A percentile compares a stretch with the other conserved stretches of the same genome.
Conservation (phyloP, 805 yeast species). For the Brettanomyces sp. region DNA sequence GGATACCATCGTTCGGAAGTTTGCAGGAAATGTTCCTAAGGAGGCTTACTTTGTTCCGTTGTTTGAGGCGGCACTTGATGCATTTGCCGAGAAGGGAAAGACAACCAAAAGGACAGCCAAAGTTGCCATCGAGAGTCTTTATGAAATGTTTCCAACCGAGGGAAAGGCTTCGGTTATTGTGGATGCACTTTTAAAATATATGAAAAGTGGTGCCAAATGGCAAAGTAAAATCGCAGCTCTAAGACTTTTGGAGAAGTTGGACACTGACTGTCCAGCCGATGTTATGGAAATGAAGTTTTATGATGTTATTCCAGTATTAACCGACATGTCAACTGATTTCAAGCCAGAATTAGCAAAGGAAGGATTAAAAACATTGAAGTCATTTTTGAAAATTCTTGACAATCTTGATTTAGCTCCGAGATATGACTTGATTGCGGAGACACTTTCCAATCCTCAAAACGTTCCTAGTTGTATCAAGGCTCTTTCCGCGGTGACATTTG, state of each 20-base stretch:
- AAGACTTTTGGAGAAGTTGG: constrained; percentile 59
- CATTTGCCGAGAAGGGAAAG: constrained; percentile 79
- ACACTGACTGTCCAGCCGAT: constrained; percentile 77
- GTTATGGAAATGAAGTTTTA: constrained; percentile 74
- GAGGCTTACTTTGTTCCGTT: constrained; percentile 67
- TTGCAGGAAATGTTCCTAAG: constrained; percentile 59
- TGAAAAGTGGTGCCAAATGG: constrained; percentile 86
- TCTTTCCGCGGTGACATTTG: constrained; percentile 88
- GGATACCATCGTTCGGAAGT: constrained; percentile 44
- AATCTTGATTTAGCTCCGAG: constrained; percentile 87
- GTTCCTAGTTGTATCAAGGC: constrained; percentile 86
- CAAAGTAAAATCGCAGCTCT: constrained; percentile 79
- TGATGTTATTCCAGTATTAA: constrained; percentile 71
- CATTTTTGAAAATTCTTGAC: constrained; percentile 75
- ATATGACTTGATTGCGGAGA: constrained; percentile 73
- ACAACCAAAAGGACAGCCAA: constrained; percentile 82
- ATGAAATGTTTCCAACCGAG: constrained; percentile 65
- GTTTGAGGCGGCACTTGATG: constrained; percentile 57
- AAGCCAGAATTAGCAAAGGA: constrained; percentile 90
- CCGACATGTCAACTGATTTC: constrained; percentile 88
- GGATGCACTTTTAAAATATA: constrained; percentile 49
- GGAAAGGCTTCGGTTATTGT: constrained; percentile 67
- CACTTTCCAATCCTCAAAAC: constrained; percentile 82
- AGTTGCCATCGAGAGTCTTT: constrained; percentile 60
- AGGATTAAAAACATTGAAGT: constrained; percentile 64